Evolutionary conservation across 331 rosid genomes (phyloP).

Genomic region (Quercus lobata): DNA sequence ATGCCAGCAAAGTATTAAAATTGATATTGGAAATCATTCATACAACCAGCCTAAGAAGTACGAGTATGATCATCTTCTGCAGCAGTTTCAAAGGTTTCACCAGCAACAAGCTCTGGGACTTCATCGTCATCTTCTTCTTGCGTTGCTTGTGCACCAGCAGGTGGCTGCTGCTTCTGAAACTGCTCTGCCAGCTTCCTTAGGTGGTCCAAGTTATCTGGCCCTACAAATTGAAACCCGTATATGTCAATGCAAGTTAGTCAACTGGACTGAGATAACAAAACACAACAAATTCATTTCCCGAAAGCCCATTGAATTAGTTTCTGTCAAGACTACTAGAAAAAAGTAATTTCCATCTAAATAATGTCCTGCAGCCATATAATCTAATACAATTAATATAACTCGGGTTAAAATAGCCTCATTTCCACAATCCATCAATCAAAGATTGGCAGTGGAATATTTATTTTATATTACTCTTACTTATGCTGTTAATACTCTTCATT

Average conservation of each 20-base stretch:
- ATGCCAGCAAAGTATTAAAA: background rate
- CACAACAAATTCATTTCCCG: background rate
- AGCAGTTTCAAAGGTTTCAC: conserved; percentile 4
- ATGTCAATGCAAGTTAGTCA: background rate
- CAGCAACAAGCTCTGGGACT: conserved; percentile 2
- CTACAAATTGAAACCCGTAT: background rate
- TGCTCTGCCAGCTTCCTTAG: background rate
- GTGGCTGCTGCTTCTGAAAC: background rate
- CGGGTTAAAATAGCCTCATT: background rate
- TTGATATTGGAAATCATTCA: background rate
- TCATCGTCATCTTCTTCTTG: conserved; percentile 1
- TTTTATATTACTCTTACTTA: background rate
- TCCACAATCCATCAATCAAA: background rate
- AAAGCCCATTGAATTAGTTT: no score
- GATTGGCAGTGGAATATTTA: background rate
- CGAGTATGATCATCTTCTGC: background rate
- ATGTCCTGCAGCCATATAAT: background rate
- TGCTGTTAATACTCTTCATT: background rate
- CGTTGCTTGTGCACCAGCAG: background rate
- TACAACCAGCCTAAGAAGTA: conserved; percentile 12
- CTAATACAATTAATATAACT: background rate
- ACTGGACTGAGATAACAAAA: background rate
- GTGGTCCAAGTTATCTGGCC: conserved; percentile 3
- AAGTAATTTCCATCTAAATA: background rate
- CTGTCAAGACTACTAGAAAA: background rate